Evolutionary conservation across 2,329 filamentous ascomycete genomes (phyloP).

Genomic region (Thelonectria blattea): DNA sequence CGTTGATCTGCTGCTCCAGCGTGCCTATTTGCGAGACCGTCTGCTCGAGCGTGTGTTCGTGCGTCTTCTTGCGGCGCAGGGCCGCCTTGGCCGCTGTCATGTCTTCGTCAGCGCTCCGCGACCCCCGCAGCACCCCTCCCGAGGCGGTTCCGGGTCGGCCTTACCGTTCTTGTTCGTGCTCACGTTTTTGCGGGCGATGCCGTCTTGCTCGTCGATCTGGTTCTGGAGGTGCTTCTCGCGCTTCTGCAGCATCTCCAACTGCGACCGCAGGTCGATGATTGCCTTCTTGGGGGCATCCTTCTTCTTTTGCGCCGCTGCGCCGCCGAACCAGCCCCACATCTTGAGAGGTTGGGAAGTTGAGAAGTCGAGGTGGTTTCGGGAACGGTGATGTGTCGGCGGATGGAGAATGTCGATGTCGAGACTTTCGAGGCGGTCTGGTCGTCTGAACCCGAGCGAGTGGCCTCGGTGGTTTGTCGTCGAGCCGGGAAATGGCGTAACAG

Average conservation of each 20-base stretch:
- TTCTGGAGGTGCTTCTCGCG: constrained; percentile 88
- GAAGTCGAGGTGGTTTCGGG: constrained; percentile 21
- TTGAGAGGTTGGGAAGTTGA: constrained; percentile 27
- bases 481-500: constrained; percentile 33
- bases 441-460: constrained; percentile 19
- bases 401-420: constrained; percentile 11
- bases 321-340: constrained; percentile 92
- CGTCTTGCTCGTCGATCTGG: constrained; percentile 93
- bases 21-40: constrained; percentile 89
- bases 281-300: constrained; percentile 97
- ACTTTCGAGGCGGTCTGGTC: constrained; percentile 22
- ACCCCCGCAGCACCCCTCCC: constrained; percentile 15
- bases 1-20: constrained; percentile 92
- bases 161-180: constrained; percentile 88
- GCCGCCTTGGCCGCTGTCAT: constrained; percentile 83
- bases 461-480: constrained; percentile 22
- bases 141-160: constrained; percentile 46
- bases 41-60: constrained; percentile 90
- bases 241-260: constrained; percentile 98
- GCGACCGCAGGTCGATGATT: constrained; percentile 83
- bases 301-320: constrained; percentile 78
- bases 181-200: constrained; percentile 86
- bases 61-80: constrained; percentile 90
- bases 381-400: neutral
- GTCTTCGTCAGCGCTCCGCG: constrained; percentile 32